Evolutionary conservation across 2,329 filamentous ascomycete species (phyloP).

Genomic region (Malbranchea zuffiana): DNA sequence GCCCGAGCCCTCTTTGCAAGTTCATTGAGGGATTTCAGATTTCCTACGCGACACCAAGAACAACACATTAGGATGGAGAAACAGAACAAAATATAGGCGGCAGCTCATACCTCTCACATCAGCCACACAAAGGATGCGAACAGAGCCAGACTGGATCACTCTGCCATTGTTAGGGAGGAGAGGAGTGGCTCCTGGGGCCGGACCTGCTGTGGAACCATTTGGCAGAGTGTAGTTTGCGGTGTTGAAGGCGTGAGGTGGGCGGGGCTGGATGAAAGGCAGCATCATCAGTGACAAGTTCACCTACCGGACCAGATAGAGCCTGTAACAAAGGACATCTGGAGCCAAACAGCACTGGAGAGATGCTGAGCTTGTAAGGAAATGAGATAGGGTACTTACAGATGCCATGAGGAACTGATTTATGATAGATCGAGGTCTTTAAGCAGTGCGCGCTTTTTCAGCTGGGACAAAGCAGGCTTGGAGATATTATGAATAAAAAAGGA

Average conservation of each 20-base stretch:
- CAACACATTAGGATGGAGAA: background rate
- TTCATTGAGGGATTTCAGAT: slow-evolving; percentile 89
- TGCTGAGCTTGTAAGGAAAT: no score
- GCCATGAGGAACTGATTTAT: slow-evolving; percentile 30
- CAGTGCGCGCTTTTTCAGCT: no score
- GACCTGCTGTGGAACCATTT: slow-evolving; percentile 36
- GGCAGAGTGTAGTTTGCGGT: slow-evolving; percentile 36
- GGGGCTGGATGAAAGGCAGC: slow-evolving; percentile 25
- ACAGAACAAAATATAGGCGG: background rate
- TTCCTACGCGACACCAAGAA: slow-evolving; percentile 49
- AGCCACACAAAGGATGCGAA: slow-evolving; percentile 40
- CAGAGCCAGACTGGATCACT: slow-evolving; percentile 38
- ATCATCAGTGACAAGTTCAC: slow-evolving; percentile 1
- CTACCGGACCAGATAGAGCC: no score
- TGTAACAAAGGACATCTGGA: no score
- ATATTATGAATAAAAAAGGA: no score
- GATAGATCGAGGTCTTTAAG: background rate
- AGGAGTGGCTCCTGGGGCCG: slow-evolving; percentile 37
- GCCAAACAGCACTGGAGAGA: no score
- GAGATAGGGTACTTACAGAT: slow-evolving; percentile 35
- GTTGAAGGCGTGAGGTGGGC: slow-evolving; percentile 34
- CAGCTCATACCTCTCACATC: slow-evolving; percentile 39
- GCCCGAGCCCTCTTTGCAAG: slow-evolving; percentile 88
- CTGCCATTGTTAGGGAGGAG: slow-evolving; percentile 42
- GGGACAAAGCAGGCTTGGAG: no score